Evolutionary conservation across 495 filamentous ascomycete genomes (phyloP), one percentile per base, ranked within the genome.

Genomic region (Pseudevernia furfuracea): DNA sequence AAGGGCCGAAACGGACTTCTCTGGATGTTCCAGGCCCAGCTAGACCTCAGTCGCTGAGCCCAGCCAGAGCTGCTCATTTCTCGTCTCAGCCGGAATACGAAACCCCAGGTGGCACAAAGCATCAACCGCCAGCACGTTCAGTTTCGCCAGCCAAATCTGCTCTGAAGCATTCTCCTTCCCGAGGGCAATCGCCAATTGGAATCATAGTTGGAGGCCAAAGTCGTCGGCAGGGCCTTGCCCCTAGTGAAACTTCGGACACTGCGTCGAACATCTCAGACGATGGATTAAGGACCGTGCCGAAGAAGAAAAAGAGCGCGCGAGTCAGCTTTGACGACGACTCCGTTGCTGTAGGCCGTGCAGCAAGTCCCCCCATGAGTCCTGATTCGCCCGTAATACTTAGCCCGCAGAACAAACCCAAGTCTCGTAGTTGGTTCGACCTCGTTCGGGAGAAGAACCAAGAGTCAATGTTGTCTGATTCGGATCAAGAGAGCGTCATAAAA

Each of bases 241-340:
- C 78, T 14, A 85, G 84, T 68, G 86, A 89, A 63, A 67, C 77
- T 2, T 89, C 86, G 0, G 84, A 87, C 68, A 82, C 77, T 15
- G 80, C 80, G 7, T 87, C 84, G 7, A 74, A 79, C 14, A 74
- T 74, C 15, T 85, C 83, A 10, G 87, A 91, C 30, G 89, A 91
- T 32, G 77, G 78, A 15, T 64, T 71, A 8, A 73, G 79, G 34
- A 53, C 43, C 5, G 63, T 75, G 8, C 71, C 71, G 19, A 74
- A 73, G 64, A 87, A 83, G 53, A 93, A 85, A 74, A 92, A 88
- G 70, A 76, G 79, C 34, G 86, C 82, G 11, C 84, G 90, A 59
- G 92, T 96, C 67, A 96, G 91, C 74, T 96, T 96, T 68, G 90
- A 94, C 66, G 91, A 95, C 30, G 82, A 84, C 43, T 78, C 84